A percentile compares a stretch with the other conserved stretches of the same genome.
These are phyloP conservation scores for Pelargonium cotyledonis DNA, from an alignment of 441 rosid genomes.

Conservation along the genomic window DNA sequence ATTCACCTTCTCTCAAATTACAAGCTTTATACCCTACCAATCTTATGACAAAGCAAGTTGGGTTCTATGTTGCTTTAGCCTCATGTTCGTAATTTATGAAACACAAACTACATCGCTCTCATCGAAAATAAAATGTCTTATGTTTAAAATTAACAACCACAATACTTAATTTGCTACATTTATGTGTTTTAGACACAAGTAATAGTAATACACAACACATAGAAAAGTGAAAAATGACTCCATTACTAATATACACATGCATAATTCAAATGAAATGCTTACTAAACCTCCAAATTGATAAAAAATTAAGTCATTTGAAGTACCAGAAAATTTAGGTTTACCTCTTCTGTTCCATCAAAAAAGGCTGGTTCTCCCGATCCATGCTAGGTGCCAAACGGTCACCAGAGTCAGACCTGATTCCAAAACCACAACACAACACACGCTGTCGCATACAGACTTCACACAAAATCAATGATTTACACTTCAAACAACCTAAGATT, in stretches of 20 bases:
- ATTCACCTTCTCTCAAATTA: not conserved
- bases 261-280: not conserved
- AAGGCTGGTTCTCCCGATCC: conserved; percentile 41
- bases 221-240: too few species aligned
- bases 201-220: too few species aligned
- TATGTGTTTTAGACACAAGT: too few species aligned
- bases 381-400: conserved; percentile 23
- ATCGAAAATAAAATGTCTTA: too few species aligned
- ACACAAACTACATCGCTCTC: too few species aligned
- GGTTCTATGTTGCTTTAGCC: too few species aligned
- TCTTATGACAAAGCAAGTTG: too few species aligned
- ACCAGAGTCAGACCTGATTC: conserved; percentile 35
- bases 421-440: not conserved
- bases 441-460: not conserved
- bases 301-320: conserved; percentile 4
- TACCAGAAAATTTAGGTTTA: conserved; percentile 8
- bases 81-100: too few species aligned
- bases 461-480: not conserved
- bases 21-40: too few species aligned
- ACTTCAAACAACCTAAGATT: not conserved
- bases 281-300: not conserved
- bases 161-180: too few species aligned
- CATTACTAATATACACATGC: not conserved
- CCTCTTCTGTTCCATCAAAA: conserved; percentile 48
- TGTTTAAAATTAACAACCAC: too few species aligned